Base-by-base conservation (phyloP, 2,329 filamentous ascomycete species). In the Davidsoniella neocaledoniae region DNA sequence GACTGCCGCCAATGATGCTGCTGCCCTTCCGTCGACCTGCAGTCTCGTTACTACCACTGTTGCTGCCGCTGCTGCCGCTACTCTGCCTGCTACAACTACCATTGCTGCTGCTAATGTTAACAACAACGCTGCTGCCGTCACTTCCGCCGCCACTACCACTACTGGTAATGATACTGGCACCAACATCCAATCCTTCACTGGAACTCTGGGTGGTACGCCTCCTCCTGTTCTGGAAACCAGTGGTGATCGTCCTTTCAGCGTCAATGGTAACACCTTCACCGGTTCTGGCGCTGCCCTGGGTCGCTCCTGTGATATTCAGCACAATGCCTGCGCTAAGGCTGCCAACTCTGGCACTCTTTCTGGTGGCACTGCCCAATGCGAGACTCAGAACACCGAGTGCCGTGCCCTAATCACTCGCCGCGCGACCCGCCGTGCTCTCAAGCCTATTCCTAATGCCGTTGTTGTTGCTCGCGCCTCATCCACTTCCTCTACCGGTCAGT, bases 231-330 rank as follows among this genome's bases (percentile, higher is more conserved):
- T 63, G 56, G 62, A 63, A 2, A 58, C 60, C 4, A 59, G 61
- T 26, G 55, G 60, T 8, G 42, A 33, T 21, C 65, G 66, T 14
- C 69, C 69, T 48, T 74, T 73, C 59, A 63, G 59, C 45, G 77
- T 77, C 55, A 77, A 71, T 50, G 70, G 68, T 14, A 68, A 69
- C 49, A 74, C 68, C 54, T 80, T 79, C 60, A 64, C 70, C 4
- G 67, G 67, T 55, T 56, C 58, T 8, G 65, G 62, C 42, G 69
- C 67, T 36, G 70, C 70, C 8, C 57, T 70, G 52, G 63, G 66
- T 60, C 68, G 70, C 23, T 69, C 68, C 9, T 73, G 70, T 58
- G 66, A 68, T 51, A 63, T 71, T 37, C 69, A 72, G 61, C 66
- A 72, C 61, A 72, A 72, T 58, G 63, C 64, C 8, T 72, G 69